Conservation (phyloP, 495 filamentous ascomycete species). For the Clohesyomyces aquaticus region DNA sequence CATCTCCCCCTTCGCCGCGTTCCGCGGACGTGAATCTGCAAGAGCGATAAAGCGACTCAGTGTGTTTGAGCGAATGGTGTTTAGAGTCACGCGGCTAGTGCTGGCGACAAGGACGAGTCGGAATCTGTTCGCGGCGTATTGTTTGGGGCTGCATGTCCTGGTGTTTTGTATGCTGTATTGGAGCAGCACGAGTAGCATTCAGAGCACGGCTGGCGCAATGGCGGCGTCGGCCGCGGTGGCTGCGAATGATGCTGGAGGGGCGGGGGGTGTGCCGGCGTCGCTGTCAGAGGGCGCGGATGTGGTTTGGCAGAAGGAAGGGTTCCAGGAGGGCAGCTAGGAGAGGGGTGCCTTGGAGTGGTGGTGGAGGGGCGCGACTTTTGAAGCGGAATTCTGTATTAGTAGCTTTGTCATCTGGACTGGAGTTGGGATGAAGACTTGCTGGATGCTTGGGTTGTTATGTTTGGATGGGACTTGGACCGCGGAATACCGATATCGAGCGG, state of each 20-base stretch:
- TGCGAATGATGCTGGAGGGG: constrained; percentile 40
- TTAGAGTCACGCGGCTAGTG: constrained; percentile 87
- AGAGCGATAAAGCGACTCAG: constrained; percentile 95
- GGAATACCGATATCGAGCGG: too few relatives aligned
- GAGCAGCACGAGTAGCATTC: constrained; percentile 61
- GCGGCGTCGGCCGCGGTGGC: constrained; percentile 42
- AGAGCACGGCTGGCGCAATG: constrained; percentile 50
- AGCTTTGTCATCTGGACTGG: too few relatives aligned
- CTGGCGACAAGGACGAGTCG: constrained; percentile 86
- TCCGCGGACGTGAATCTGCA: constrained; percentile 86
- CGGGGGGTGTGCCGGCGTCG: constrained; percentile 10
- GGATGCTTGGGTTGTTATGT: too few relatives aligned
- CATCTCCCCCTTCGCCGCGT: constrained; percentile 93
- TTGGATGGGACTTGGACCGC: too few relatives aligned
- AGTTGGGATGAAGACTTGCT: too few relatives aligned
- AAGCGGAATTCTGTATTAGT: too few relatives aligned
- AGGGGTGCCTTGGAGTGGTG: too few relatives aligned
- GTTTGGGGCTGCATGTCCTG: constrained; percentile 81
- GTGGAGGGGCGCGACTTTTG: too few relatives aligned
- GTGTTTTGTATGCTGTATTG: constrained; percentile 86
- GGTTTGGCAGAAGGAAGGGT: constrained; percentile 64
- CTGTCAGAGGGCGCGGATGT: constrained; percentile 30
- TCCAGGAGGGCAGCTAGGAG: constrained; percentile 41
- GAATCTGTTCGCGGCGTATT: constrained; percentile 95
- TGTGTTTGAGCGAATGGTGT: constrained; percentile 84